Conservation (phyloP, 345 rosid genomes). For the Arabidopsis thaliana region DNA sequence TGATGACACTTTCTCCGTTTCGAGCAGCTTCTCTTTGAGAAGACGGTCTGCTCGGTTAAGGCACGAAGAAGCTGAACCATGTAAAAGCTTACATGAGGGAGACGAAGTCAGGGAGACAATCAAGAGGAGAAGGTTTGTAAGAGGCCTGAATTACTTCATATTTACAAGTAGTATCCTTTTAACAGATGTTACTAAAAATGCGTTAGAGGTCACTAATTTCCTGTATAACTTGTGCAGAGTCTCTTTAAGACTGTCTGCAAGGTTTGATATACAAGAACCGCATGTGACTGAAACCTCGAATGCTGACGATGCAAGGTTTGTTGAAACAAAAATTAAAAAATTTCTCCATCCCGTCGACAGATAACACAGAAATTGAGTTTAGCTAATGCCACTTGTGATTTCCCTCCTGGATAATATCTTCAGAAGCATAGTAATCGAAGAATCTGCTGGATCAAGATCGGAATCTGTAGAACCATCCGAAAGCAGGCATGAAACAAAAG, state of each 20-base stretch:
- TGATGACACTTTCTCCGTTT: conserved; percentile 22
- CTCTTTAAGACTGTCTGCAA: conserved; percentile 44
- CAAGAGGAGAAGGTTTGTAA: conserved; percentile 44
- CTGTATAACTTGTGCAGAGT: conserved; percentile 35
- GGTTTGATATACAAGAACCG: conserved; percentile 39
- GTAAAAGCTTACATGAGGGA: conserved; percentile 30
- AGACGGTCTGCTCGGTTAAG: conserved; percentile 42
- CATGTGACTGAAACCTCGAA: conserved; percentile 36
- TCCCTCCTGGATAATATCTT: background rate
- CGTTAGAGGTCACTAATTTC: conserved; percentile 24
- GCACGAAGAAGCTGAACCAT: conserved; percentile 34
- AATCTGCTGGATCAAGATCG: conserved; percentile 43
- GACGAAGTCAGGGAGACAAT: conserved; percentile 28
- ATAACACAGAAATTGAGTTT: conserved; percentile 2
- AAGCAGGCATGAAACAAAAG: conserved; percentile 41
- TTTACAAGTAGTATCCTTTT: conserved; percentile 15
- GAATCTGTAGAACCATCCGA: conserved; percentile 44
- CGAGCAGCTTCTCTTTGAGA: conserved; percentile 41
- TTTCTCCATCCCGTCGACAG: conserved; percentile 8
- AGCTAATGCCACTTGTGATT: conserved; percentile 23
- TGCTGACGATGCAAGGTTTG: conserved; percentile 55
- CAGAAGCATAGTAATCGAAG: conserved; percentile 44
- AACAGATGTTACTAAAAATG: conserved; percentile 9
- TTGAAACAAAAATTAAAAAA: conserved; percentile 5
- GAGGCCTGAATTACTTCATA: background rate